These are phyloP conservation scores for Xylariaceae sp. DNA, from an alignment of 2,329 filamentous ascomycete species.

Conservation along the genomic window DNA sequence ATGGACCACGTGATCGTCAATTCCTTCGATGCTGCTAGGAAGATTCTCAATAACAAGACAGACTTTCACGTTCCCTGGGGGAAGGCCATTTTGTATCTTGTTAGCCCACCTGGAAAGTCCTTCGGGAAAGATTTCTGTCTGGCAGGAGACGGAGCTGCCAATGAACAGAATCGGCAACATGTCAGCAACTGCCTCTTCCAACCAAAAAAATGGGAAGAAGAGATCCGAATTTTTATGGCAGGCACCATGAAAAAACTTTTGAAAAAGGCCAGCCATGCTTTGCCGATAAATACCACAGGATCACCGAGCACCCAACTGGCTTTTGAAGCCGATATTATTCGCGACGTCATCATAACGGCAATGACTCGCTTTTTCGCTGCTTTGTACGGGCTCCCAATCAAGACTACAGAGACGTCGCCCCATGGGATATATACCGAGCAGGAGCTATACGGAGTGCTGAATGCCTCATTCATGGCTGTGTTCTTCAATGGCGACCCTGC, in stretches of 20 bases:
- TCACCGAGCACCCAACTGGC: slow-evolving; percentile 28
- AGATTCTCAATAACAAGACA: slow-evolving; percentile 56
- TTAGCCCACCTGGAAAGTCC: slow-evolving; percentile 48
- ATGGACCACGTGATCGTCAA: slow-evolving; percentile 51
- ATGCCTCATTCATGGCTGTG: slow-evolving; percentile 51
- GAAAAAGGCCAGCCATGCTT: slow-evolving; percentile 53
- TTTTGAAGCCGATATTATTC: slow-evolving; percentile 63
- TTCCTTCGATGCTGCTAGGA: slow-evolving; percentile 57
- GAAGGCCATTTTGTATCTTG: slow-evolving; percentile 57
- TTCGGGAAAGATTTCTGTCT: slow-evolving; percentile 46
- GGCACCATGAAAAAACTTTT: slow-evolving; percentile 59
- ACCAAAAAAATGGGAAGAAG: slow-evolving; percentile 44
- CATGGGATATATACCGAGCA: slow-evolving; percentile 52
- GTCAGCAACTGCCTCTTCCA: neutral
- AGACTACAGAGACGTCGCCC: slow-evolving; percentile 54
- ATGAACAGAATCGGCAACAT: slow-evolving; percentile 4
- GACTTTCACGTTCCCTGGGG: slow-evolving; percentile 65
- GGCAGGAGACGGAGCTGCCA: slow-evolving; percentile 45
- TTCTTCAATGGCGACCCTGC: slow-evolving; percentile 54
- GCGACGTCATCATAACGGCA: slow-evolving; percentile 64
- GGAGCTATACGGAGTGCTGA: slow-evolving; percentile 52
- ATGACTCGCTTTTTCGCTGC: slow-evolving; percentile 61
- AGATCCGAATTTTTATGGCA: slow-evolving; percentile 65
- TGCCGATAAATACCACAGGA: slow-evolving; percentile 39
- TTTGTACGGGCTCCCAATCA: slow-evolving; percentile 56